phyloP scores from a whole-genome alignment of 495 filamentous ascomycete genomes.

The Podospora pseudocomata region DNA sequence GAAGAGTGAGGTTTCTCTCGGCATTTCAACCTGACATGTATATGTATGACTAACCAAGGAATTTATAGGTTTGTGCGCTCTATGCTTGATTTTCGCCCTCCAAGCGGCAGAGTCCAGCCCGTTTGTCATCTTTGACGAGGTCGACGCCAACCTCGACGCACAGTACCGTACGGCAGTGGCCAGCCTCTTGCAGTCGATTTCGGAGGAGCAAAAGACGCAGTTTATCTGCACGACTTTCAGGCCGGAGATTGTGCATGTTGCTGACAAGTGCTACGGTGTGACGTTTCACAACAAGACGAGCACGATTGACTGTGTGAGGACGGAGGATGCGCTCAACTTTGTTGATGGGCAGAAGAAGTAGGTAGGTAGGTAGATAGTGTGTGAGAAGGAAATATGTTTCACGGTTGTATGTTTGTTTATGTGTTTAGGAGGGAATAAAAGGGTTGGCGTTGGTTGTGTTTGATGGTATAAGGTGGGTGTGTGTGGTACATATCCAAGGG shows the following conservation, averaged over 20 bases:
- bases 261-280: conserved; percentile 97
- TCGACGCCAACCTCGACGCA: conserved; percentile 96
- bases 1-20: conserved; percentile 66
- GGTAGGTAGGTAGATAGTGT: not conserved
- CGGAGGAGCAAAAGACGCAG: conserved; percentile 55
- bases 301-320: conserved; percentile 81
- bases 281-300: conserved; percentile 90
- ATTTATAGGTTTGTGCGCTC: conserved; percentile 76
- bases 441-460: not conserved
- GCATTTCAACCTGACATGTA: not conserved
- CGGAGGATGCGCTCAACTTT: conserved; percentile 86
- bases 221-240: conserved; percentile 94
- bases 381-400: not conserved
- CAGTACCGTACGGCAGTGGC: conserved; percentile 96
- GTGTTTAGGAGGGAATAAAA: not conserved
- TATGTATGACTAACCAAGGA: not conserved
- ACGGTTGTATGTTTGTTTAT: not conserved
- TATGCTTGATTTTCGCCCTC: conserved; percentile 97
- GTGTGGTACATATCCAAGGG: not conserved
- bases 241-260: conserved; percentile 91
- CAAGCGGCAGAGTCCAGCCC: conserved; percentile 95
- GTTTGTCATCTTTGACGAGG: conserved; percentile 99
- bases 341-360: conserved; percentile 66
- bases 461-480: not conserved
- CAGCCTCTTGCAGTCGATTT: conserved; percentile 75